A percentile compares a stretch with the other conserved stretches of the same genome.
phyloP scores from a whole-genome alignment of 495 filamentous ascomycete species.

The Xanthoparmelia taractica region DNA sequence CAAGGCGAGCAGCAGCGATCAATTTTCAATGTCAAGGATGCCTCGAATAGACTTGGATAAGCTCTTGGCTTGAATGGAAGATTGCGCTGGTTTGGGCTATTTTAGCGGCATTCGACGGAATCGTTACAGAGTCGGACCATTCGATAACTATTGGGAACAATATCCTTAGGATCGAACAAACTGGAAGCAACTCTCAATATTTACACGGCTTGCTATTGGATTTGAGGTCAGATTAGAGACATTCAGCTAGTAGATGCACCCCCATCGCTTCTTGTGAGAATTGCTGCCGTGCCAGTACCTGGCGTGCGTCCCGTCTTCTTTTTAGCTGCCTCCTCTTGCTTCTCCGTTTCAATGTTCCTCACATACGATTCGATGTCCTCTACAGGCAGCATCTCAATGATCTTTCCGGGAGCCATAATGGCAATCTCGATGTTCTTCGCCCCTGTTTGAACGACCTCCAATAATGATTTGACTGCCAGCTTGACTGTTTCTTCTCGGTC shows the following conservation, averaged over 20 bases:
- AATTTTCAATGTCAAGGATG: constrained; percentile 66
- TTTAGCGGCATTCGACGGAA: constrained; percentile 6
- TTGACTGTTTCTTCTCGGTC: constrained; percentile 94
- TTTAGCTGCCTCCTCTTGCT: constrained; percentile 94
- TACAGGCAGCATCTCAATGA: constrained; percentile 86
- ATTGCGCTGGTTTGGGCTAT: background rate
- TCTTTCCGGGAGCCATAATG: constrained; percentile 91
- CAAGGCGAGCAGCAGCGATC: constrained; percentile 51
- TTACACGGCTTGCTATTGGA: constrained; percentile 14
- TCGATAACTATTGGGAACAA: background rate
- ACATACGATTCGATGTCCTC: constrained; percentile 95
- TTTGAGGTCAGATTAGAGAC: constrained; percentile 19
- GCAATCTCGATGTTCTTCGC: constrained; percentile 99
- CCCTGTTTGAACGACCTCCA: constrained; percentile 97
- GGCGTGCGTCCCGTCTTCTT: constrained; percentile 82
- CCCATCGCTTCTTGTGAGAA: constrained; percentile 60
- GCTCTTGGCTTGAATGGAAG: background rate
- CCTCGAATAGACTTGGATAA: constrained; percentile 69
- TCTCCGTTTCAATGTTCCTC: constrained; percentile 97
- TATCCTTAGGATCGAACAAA: constrained; percentile 9
- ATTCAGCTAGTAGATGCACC: constrained; percentile 34
- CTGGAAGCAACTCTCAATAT: constrained; percentile 24
- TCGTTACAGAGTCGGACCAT: background rate
- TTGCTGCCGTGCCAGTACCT: constrained; percentile 69
- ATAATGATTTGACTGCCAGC: constrained; percentile 90